Base-by-base conservation (phyloP, 2,329 filamentous ascomycete genomes). In the Periconia sp. region DNA sequence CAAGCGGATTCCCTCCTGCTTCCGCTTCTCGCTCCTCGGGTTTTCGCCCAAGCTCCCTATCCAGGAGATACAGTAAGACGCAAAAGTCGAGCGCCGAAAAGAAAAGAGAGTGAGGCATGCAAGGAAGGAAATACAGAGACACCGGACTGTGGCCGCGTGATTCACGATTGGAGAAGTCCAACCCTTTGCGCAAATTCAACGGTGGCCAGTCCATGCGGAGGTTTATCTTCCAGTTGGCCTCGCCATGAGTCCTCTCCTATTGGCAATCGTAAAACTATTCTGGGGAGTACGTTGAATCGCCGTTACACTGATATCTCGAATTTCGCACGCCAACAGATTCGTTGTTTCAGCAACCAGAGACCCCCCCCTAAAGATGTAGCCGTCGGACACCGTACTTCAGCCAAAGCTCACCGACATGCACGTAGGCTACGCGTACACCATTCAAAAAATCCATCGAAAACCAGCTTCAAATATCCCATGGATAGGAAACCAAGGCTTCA, bases 1-100 rank as follows among this genome's bases (percentile, higher is more conserved):
- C 57, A 59, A 62, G 61, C 60, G 15, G 66, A 70, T 43, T 57
- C 55, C 40, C 69, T 69, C 41, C 41, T 74, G 47, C 68, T 76
- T 17, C 70, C 73, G 11, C 74, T 76, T 54, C 72, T 76, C 49
- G 73, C 73, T 19, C 74, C 74, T 30, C 62, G 71, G 54, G 65
- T 63, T 53, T 70, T 68, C 53, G 62, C 58, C 59, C 63, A 60
- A 48, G 55, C 63, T 49, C 59, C 58, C 51, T 55, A 60, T 33
- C 57, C 60, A 45, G 53, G 23, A 33, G 14, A 33, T n/a, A n/a
- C 11, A 9, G 43, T 47, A 41, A 49, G 8, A 27, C 23, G 5
- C 23, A 27, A 27, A 8, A 27, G 3, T 27, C 23, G 23, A 27
- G 42, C 50, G 56, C 56, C 56, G 52, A 53, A 63, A 60, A 55